Conservation (phyloP, 2,329 filamentous ascomycete species). For the Pleurostoma richardsiae region DNA sequence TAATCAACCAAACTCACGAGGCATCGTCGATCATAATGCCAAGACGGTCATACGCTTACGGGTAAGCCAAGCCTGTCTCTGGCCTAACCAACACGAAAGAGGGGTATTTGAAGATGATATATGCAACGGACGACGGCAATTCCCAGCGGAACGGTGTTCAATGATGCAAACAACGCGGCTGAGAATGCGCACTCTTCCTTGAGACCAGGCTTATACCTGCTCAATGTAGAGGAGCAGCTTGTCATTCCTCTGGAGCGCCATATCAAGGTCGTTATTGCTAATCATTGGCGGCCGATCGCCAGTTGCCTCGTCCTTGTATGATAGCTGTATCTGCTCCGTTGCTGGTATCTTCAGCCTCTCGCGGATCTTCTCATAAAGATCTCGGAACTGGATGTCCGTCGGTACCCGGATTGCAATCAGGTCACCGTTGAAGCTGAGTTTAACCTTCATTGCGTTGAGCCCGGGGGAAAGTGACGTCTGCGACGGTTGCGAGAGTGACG, state of each 20-base stretch:
- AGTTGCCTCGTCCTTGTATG: conserved; percentile 80
- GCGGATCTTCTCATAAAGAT: conserved; percentile 77
- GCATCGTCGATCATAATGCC: no score
- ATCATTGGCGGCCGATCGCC: conserved; percentile 70
- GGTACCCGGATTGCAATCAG: conserved; percentile 89
- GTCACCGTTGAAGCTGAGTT: conserved; percentile 89
- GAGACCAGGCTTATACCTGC: conserved; percentile 28
- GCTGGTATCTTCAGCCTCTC: conserved; percentile 73
- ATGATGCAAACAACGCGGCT: no score
- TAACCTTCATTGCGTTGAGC: conserved; percentile 74
- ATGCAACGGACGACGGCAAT: no score
- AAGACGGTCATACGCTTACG: no score
- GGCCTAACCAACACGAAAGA: no score
- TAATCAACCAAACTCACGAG: no score
- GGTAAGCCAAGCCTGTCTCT: no score
- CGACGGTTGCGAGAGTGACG: conserved; percentile 45
- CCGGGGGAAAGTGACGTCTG: conserved; percentile 51
- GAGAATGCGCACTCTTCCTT: no score
- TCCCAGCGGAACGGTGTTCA: no score
- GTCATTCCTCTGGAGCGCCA: conserved; percentile 76
- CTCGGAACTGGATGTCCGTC: conserved; percentile 69
- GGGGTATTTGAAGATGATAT: no score
- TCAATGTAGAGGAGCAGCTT: conserved; percentile 78
- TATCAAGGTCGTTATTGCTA: conserved; percentile 75
- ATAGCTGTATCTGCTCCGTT: conserved; percentile 69